These are phyloP conservation scores for Pleurotus tuber-regium DNA, from an alignment of 768 basidiomycete species.

Conservation along the genomic window DNA sequence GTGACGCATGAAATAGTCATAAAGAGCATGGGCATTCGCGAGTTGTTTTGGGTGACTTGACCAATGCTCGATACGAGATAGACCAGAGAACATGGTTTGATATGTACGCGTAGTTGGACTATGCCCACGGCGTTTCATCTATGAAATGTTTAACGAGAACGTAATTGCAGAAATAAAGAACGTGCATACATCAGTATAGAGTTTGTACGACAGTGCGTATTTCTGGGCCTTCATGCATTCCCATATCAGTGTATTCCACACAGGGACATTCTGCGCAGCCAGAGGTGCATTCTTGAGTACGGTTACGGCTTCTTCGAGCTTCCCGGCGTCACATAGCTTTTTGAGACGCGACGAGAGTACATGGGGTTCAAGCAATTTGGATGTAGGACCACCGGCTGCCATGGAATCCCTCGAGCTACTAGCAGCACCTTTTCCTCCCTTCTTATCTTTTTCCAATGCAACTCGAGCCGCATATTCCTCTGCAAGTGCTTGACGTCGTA, in stretches of 20 bases:
- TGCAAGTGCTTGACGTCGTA: slow-evolving; percentile 23
- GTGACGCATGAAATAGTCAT: slow-evolving; percentile 53
- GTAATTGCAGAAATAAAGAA: not conserved
- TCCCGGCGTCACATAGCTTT: slow-evolving; percentile 50
- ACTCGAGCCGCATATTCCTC: slow-evolving; percentile 6
- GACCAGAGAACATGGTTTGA: slow-evolving; percentile 65
- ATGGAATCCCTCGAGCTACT: slow-evolving; percentile 19
- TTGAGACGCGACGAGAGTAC: slow-evolving; percentile 58
- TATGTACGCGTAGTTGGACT: slow-evolving; percentile 67
- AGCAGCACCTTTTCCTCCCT: slow-evolving; percentile 14
- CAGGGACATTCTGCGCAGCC: slow-evolving; percentile 69
- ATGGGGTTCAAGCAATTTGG: slow-evolving; percentile 56
- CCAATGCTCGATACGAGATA: slow-evolving; percentile 65
- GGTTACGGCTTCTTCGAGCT: slow-evolving; percentile 59
- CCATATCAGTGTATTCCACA: slow-evolving; percentile 81
- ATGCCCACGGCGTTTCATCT: slow-evolving; percentile 89
- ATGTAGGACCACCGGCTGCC: slow-evolving; percentile 10
- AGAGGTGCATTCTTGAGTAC: slow-evolving; percentile 68
- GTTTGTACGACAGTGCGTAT: slow-evolving; percentile 57
- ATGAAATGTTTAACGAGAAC: slow-evolving; percentile 5
- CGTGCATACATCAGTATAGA: slow-evolving; percentile 65
- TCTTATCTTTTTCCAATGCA: slow-evolving; percentile 4
- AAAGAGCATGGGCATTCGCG: slow-evolving; percentile 55
- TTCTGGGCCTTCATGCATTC: slow-evolving; percentile 55
- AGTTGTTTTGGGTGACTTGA: slow-evolving; percentile 56